A percentile compares a stretch with the other conserved stretches of the same genome.
Conservation (phyloP, 805 yeast genomes). For the Komagataella mondaviorum region DNA sequence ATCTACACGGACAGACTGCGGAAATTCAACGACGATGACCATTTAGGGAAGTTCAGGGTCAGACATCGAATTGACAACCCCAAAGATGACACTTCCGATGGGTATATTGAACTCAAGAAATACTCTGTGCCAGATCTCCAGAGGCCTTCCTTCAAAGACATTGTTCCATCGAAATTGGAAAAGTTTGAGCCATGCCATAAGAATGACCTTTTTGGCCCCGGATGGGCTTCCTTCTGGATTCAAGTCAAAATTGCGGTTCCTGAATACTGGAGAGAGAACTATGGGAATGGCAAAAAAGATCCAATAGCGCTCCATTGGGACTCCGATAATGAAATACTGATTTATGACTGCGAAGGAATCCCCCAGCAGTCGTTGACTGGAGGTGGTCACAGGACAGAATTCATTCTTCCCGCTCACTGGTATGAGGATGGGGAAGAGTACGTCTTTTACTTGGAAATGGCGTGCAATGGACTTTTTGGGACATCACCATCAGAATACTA, state of each 20-base stretch:
- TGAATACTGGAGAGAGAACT: slow-evolving; percentile 26
- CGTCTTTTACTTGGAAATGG: slow-evolving; percentile 70
- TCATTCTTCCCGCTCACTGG: slow-evolving; percentile 48
- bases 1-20: slow-evolving; percentile 62
- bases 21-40: slow-evolving; percentile 65
- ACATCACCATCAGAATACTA: slow-evolving; percentile 55
- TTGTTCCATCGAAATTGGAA: slow-evolving; percentile 32
- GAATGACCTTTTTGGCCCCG: slow-evolving; percentile 81
- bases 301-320: slow-evolving; percentile 71
- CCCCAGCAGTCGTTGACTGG: slow-evolving; percentile 82
- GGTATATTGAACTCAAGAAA: slow-evolving; percentile 43
- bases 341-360: slow-evolving; percentile 51
- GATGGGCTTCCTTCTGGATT: slow-evolving; percentile 97
- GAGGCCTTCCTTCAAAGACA: slow-evolving; percentile 51
- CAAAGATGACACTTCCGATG: slow-evolving; percentile 18
- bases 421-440: slow-evolving; percentile 36
- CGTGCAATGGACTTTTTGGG: slow-evolving; percentile 88
- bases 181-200: slow-evolving; percentile 44
- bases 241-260: slow-evolving; percentile 57
- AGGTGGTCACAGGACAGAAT: slow-evolving; percentile 70
- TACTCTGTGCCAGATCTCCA: slow-evolving; percentile 62
- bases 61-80: slow-evolving; percentile 34
- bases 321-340: slow-evolving; percentile 72
- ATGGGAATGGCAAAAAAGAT: slow-evolving; percentile 11
- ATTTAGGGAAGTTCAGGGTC: slow-evolving; percentile 73